Percentiles rank a stretch among this genome's conserved stretches.
Conservation (phyloP, 73 alveolate genomes). For the Stentor coeruleus region DNA sequence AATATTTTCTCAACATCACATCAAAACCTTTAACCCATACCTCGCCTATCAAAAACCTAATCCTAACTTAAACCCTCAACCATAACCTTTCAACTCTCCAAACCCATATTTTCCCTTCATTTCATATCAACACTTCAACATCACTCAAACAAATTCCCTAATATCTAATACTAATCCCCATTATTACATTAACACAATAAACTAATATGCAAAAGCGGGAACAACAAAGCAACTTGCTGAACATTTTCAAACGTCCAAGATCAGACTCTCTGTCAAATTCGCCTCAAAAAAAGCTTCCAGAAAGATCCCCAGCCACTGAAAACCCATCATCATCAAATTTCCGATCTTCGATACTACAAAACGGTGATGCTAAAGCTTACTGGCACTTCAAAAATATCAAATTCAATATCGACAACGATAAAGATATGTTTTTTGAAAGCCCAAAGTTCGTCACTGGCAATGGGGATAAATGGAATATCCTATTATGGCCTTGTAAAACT, state of each 20-base stretch:
- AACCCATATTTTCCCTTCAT: no score
- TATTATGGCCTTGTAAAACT: background rate
- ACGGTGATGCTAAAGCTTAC: background rate
- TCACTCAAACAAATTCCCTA: no score
- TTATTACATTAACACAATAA: no score
- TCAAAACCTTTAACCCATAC: no score
- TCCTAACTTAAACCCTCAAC: no score
- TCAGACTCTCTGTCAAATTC: background rate
- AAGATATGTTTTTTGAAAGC: background rate
- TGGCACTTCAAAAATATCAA: background rate
- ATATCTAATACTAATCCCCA: no score
- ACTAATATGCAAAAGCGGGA: slow-evolving; percentile 11
- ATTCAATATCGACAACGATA: background rate
- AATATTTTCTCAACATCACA: no score
- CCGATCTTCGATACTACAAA: background rate
- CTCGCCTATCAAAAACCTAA: no score
- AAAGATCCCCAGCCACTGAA: background rate
- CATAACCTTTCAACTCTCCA: no score
- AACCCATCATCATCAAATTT: background rate
- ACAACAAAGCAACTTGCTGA: background rate
- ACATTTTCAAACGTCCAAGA: background rate
- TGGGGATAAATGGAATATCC: background rate
- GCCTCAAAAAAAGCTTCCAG: no score
- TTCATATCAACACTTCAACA: no score
- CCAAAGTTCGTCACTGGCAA: background rate